phyloP scores from a whole-genome alignment of 805 yeast species.

The Torulaspora delbrueckii region DNA sequence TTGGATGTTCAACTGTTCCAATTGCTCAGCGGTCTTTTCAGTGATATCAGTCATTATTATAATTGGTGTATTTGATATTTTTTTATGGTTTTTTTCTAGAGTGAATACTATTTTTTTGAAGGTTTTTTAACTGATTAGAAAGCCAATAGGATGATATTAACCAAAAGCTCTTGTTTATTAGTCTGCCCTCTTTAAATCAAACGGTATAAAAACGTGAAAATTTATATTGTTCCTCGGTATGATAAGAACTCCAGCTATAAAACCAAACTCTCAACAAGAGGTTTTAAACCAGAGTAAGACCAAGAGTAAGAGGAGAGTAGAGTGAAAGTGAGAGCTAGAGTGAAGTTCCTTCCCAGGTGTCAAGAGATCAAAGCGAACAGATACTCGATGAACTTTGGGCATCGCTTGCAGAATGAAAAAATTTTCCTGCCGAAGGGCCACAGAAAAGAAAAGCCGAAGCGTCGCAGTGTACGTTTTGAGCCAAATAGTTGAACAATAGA shows the following conservation, averaged over 20 bases:
- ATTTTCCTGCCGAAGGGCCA: slow-evolving; percentile 6
- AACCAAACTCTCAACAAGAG: background rate
- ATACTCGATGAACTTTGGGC: slow-evolving; percentile 3
- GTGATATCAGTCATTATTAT: slow-evolving; percentile 35
- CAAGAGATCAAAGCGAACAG: slow-evolving; percentile 1
- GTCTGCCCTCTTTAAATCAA: slow-evolving; percentile 15
- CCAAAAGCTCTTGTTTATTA: slow-evolving; percentile 14
- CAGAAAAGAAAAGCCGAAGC: slow-evolving; percentile 3
- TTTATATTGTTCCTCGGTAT: slow-evolving; percentile 14
- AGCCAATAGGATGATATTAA: slow-evolving; percentile 18
- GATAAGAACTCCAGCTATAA: background rate
- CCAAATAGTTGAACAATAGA: background rate
- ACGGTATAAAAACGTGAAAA: slow-evolving; percentile 15
- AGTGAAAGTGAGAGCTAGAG: background rate
- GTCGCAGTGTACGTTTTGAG: background rate
- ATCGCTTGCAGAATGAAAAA: slow-evolving; percentile 4
- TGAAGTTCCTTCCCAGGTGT: background rate
- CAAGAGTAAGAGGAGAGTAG: background rate
- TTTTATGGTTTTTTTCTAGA: slow-evolving; percentile 18
- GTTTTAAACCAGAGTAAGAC: background rate
- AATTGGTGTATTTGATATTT: slow-evolving; percentile 13
- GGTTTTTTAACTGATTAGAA: slow-evolving; percentile 14
- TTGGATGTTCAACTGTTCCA: slow-evolving; percentile 33
- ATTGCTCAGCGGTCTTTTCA: slow-evolving; percentile 37
- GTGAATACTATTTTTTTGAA: slow-evolving; percentile 18